These are phyloP conservation scores for Leavenworthia alabamica DNA, from an alignment of 345 rosid species.

Conservation along the genomic window DNA sequence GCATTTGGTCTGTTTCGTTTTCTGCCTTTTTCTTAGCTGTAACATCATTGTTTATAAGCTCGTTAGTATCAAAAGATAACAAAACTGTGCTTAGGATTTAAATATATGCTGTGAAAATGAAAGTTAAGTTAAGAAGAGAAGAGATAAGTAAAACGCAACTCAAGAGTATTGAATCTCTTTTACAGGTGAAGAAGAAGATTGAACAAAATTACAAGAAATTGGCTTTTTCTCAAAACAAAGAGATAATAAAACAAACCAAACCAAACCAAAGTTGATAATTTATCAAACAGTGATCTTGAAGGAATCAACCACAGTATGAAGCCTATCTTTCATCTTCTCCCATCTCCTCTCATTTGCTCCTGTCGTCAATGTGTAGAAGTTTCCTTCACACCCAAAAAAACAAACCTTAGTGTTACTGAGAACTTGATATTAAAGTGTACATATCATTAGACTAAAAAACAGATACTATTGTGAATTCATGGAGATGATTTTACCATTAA, in stretches of 20 bases:
- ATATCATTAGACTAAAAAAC: neutral
- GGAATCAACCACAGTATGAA: slow-evolving; percentile 65
- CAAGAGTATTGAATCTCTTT: slow-evolving; percentile 17
- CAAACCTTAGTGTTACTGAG: neutral
- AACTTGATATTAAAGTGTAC: neutral
- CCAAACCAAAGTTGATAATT: slow-evolving; percentile 9
- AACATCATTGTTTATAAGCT: neutral
- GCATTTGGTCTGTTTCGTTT: slow-evolving; percentile 9
- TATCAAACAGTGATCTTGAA: slow-evolving; percentile 50
- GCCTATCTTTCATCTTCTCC: slow-evolving; percentile 85
- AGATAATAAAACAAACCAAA: neutral
- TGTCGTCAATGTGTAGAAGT: slow-evolving; percentile 75
- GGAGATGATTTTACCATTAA: slow-evolving; percentile 54
- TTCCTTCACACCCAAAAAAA: slow-evolving; percentile 38
- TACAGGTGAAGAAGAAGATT: slow-evolving; percentile 15
- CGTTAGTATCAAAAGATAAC: neutral
- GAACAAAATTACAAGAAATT: slow-evolving; percentile 20
- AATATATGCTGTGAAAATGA: neutral
- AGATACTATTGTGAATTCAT: neutral
- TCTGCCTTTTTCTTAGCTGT: neutral
- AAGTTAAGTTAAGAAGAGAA: neutral
- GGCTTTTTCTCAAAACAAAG: slow-evolving; percentile 2
- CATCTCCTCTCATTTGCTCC: slow-evolving; percentile 90
- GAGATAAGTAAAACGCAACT: slow-evolving; percentile 9
- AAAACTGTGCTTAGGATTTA: neutral